Conservation (phyloP, 2,329 filamentous ascomycete species). For the Aspergillus niger region DNA sequence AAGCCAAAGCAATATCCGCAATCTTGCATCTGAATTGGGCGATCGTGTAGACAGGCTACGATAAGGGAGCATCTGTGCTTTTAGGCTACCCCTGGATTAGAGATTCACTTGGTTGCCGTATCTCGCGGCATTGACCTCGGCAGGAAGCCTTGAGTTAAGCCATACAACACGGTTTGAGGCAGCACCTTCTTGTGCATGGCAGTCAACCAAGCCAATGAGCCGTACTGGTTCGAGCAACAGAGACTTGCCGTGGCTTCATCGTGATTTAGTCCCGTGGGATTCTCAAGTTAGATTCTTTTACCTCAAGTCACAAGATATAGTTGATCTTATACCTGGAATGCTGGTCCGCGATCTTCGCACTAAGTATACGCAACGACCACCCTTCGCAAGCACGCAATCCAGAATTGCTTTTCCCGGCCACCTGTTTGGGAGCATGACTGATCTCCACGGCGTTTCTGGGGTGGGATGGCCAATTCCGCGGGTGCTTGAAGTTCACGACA, state of each 20-base stretch:
- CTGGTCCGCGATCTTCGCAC: not conserved
- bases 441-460: not conserved
- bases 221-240: not conserved
- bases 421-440: not conserved
- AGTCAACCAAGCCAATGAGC: too few relatives aligned
- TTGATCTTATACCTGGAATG: not conserved
- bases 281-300: too few relatives aligned
- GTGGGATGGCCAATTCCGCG: slow-evolving; percentile 7
- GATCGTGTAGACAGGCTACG: not conserved
- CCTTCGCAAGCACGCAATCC: not conserved
- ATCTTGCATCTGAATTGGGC: not conserved
- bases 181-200: not conserved
- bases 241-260: too few relatives aligned
- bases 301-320: too few relatives aligned
- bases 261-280: too few relatives aligned
- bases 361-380: not conserved
- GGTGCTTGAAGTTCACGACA: not conserved
- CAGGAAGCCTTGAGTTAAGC: not conserved
- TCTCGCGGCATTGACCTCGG: not conserved
- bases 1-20: not conserved
- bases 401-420: not conserved
- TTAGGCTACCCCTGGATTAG: not conserved
- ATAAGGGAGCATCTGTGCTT: not conserved
- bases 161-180: not conserved
- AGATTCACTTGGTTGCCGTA: not conserved